Conservation (phyloP, 805 yeast species). For the Monosporozyma siamensis region DNA sequence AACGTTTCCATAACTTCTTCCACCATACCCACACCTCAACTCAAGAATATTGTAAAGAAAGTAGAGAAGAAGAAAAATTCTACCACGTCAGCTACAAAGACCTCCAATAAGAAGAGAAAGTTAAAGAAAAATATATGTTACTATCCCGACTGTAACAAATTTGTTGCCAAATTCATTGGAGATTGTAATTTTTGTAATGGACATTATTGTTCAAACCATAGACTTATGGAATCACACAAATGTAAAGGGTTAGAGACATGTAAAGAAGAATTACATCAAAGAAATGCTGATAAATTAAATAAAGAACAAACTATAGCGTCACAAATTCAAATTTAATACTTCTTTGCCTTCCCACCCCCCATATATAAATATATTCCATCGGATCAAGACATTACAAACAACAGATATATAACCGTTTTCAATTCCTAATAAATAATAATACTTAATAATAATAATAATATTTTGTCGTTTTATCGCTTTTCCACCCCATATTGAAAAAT, state of each 20-base stretch:
- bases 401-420: neutral
- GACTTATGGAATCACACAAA: constrained; percentile 74
- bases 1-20: neutral
- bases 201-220: constrained; percentile 77
- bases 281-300: constrained; percentile 75
- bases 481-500: no score
- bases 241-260: constrained; percentile 72
- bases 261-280: constrained; percentile 74
- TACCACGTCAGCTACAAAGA: neutral
- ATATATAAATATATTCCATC: neutral
- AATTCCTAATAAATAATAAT: no score
- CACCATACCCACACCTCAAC: neutral
- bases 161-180: constrained; percentile 60
- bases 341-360: neutral
- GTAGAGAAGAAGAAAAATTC: constrained; percentile 17
- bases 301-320: constrained; percentile 67
- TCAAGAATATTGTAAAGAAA: constrained; percentile 3
- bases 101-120: constrained; percentile 13
- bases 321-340: constrained; percentile 40
- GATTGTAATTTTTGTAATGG: constrained; percentile 80
- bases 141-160: constrained; percentile 50
- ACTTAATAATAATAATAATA: no score
- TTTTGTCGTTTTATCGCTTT: neutral
- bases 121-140: constrained; percentile 39
- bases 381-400: neutral